Evolutionary conservation across 2,329 filamentous ascomycete genomes (phyloP).

Genomic region (Fonsecaea nubica): DNA sequence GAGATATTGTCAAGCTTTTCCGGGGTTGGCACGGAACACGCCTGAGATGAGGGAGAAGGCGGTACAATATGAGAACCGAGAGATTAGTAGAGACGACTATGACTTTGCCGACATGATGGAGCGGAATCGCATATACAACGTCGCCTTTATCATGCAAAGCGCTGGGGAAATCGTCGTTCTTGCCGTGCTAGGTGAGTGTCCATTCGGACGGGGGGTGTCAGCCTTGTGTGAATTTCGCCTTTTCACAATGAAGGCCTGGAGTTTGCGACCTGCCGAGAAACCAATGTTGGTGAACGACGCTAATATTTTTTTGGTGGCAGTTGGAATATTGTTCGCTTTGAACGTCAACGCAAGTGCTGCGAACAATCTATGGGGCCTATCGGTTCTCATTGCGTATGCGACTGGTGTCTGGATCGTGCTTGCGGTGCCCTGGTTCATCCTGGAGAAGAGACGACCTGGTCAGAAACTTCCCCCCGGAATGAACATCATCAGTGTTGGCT

Average conservation of each 20-base stretch:
- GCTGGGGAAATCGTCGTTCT: constrained; percentile 67
- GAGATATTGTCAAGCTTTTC: constrained; percentile 57
- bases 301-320: constrained; percentile 38
- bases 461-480: constrained; percentile 56
- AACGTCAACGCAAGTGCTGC: constrained; percentile 63
- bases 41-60: constrained; percentile 58
- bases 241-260: neutral
- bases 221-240: neutral
- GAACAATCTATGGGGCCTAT: constrained; percentile 71
- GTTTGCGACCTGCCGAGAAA: neutral
- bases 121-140: constrained; percentile 68
- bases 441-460: constrained; percentile 69
- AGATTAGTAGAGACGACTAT: constrained; percentile 65
- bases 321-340: constrained; percentile 68
- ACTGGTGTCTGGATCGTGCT: constrained; percentile 69
- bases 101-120: constrained; percentile 67
- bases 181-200: constrained; percentile 56
- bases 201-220: neutral
- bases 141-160: constrained; percentile 69
- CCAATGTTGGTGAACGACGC: neutral
- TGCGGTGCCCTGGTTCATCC: constrained; percentile 70
- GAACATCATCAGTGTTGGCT: constrained; percentile 61
- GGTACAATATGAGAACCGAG: constrained; percentile 57
- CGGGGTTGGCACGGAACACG: constrained; percentile 63
- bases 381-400: constrained; percentile 69